A percentile compares a stretch with the other conserved stretches of the same genome.
Conservation (phyloP, 495 filamentous ascomycete species). For the Venustampulla echinocandica region DNA sequence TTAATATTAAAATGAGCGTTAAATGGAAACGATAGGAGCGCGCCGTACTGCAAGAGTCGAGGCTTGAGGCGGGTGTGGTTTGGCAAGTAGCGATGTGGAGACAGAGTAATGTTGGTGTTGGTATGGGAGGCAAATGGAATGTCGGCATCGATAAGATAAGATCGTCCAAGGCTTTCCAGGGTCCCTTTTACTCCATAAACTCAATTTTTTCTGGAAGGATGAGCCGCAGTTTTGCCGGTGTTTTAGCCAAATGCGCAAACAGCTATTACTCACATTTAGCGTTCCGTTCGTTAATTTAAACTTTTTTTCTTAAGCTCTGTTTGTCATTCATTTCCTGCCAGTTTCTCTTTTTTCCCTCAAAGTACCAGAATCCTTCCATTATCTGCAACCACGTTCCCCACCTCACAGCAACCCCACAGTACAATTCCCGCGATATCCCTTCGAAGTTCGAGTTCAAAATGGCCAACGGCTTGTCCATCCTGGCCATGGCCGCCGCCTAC, state of each 20-base stretch:
- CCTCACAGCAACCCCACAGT: too few relatives aligned
- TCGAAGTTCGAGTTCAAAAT: constrained; percentile 7
- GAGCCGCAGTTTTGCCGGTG: background rate
- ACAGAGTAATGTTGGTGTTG: background rate
- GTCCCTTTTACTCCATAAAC: background rate
- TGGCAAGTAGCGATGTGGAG: too few relatives aligned
- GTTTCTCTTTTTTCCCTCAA: background rate
- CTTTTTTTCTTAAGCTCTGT: background rate
- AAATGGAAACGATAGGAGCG: background rate
- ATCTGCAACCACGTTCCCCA: too few relatives aligned
- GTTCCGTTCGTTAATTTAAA: too few relatives aligned
- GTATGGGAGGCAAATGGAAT: background rate
- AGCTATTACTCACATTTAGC: too few relatives aligned
- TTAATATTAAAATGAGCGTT: too few relatives aligned
- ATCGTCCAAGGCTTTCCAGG: background rate
- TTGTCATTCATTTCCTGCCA: background rate
- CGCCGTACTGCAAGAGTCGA: background rate
- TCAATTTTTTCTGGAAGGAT: background rate
- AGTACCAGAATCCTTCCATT: background rate
- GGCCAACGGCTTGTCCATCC: constrained; percentile 18
- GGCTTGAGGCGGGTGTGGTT: background rate
- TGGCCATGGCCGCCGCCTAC: constrained; percentile 19
- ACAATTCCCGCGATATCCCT: too few relatives aligned
- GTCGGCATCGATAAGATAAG: background rate
- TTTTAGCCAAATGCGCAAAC: too few relatives aligned